Percentiles rank a stretch among this genome's conserved stretches.
phyloP scores from a whole-genome alignment of 176 grass and related monocot genomes.

The Poa annua region DNA sequence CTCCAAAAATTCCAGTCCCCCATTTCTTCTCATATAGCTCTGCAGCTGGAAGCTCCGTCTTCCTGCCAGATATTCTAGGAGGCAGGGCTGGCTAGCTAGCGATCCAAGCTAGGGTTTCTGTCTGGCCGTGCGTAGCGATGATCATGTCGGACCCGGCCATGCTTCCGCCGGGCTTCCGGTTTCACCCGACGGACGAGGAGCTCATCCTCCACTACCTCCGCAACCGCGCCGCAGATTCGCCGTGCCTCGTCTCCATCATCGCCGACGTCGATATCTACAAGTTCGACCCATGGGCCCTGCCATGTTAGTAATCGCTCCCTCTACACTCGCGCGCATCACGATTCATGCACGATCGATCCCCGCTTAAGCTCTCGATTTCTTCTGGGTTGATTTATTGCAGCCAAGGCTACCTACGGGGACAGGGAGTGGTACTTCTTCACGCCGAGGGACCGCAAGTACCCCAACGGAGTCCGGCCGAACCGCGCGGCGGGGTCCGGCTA shows the following conservation, averaged over 20 bases:
- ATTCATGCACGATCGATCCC: neutral
- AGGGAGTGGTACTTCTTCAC: slow-evolving; percentile 98
- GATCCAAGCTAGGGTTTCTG: slow-evolving; percentile 5
- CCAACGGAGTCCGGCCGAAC: slow-evolving; percentile 92
- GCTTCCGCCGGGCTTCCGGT: slow-evolving; percentile 94
- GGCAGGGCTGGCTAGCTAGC: no score
- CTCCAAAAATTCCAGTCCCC: slow-evolving; percentile 62
- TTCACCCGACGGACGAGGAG: slow-evolving; percentile 98
- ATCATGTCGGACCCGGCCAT: slow-evolving; percentile 65
- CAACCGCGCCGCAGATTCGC: slow-evolving; percentile 62
- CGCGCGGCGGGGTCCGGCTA: slow-evolving; percentile 82
- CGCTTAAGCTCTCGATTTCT: neutral
- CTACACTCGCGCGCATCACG: neutral
- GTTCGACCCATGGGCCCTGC: slow-evolving; percentile 87
- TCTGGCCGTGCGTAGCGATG: neutral
- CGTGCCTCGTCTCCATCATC: slow-evolving; percentile 80
- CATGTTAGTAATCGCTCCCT: slow-evolving; percentile 51
- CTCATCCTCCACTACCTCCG: slow-evolving; percentile 91
- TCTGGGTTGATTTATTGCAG: slow-evolving; percentile 43
- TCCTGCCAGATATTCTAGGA: neutral
- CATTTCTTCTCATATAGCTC: slow-evolving; percentile 28
- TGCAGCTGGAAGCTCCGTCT: slow-evolving; percentile 6
- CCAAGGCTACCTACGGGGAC: slow-evolving; percentile 66
- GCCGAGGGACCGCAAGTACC: slow-evolving; percentile 91
- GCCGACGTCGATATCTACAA: slow-evolving; percentile 99